These are phyloP conservation scores for Dorcoceras hygrometricum DNA, from an alignment of 257 asterid species.

Conservation along the genomic window DNA sequence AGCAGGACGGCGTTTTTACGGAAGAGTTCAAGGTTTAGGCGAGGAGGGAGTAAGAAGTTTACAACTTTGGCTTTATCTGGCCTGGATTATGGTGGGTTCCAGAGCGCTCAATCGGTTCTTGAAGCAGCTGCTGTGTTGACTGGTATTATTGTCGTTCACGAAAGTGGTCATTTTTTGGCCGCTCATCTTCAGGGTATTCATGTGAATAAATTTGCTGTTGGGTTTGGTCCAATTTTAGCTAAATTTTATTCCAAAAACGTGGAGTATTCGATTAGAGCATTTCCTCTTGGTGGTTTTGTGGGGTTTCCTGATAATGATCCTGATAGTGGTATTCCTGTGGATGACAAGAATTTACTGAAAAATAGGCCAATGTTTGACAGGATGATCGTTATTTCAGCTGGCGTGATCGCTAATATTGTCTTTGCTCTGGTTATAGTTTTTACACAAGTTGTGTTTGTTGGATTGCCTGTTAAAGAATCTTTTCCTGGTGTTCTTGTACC, in stretches of 20 bases:
- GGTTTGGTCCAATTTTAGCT: constrained; percentile 95
- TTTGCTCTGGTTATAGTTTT: constrained; percentile 77
- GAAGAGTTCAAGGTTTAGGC: constrained; percentile 27
- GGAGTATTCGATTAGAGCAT: constrained; percentile 88
- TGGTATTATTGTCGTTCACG: constrained; percentile 82
- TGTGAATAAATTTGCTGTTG: constrained; percentile 95
- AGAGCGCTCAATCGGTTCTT: constrained; percentile 70
- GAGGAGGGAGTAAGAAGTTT: constrained; percentile 34
- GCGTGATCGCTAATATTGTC: constrained; percentile 80
- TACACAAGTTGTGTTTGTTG: constrained; percentile 75
- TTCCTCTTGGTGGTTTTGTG: constrained; percentile 97
- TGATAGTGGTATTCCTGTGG: constrained; percentile 84
- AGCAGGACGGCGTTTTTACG: constrained; percentile 31
- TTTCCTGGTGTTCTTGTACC: constrained; percentile 97
- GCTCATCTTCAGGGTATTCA: constrained; percentile 94
- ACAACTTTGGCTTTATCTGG: constrained; percentile 54
- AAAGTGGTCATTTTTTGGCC: constrained; percentile 89
- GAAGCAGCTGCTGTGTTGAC: constrained; percentile 84
- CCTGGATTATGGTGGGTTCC: constrained; percentile 60
- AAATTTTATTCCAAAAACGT: constrained; percentile 74
- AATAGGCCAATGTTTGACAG: constrained; percentile 86
- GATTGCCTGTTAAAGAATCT: constrained; percentile 96
- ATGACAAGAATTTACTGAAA: constrained; percentile 75
- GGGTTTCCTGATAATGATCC: constrained; percentile 99
- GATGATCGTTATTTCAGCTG: constrained; percentile 88